A percentile compares a stretch with the other conserved stretches of the same genome.
Evolutionary conservation across 805 yeast genomes (phyloP).

Genomic region (Tetrapisispora pingtungensis): DNA sequence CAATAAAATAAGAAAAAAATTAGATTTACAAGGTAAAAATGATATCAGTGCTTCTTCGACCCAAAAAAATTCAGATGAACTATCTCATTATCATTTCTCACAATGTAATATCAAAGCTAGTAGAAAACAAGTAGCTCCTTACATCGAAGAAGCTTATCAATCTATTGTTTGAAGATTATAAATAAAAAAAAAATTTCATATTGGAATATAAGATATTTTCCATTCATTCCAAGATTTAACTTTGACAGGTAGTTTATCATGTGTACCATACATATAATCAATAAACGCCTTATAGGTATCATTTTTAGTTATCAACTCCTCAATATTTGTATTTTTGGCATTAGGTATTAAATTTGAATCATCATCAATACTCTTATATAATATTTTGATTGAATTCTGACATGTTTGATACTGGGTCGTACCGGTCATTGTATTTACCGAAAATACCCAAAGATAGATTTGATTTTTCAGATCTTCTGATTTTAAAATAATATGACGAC

Average conservation of each 20-base stretch:
- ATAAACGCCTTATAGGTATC: slow-evolving; percentile 12
- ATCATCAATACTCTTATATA: slow-evolving; percentile 6
- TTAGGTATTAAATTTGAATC: background rate
- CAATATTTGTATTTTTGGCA: slow-evolving; percentile 11
- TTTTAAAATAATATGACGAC: slow-evolving; percentile 15
- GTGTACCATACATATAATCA: slow-evolving; percentile 4
- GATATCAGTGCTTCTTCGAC: background rate
- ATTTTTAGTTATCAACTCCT: slow-evolving; percentile 9
- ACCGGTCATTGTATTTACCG: slow-evolving; percentile 15
- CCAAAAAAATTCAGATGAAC: background rate
- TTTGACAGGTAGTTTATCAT: slow-evolving; percentile 11
- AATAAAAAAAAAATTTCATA: background rate
- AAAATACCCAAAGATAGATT: slow-evolving; percentile 23
- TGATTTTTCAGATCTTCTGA: slow-evolving; percentile 1
- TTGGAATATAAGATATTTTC: slow-evolving; percentile 10
- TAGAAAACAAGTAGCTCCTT: slow-evolving; percentile 81
- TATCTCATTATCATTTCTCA: slow-evolving; percentile 18
- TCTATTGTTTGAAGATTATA: background rate
- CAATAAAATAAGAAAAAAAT: slow-evolving; percentile 9
- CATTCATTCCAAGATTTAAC: slow-evolving; percentile 11
- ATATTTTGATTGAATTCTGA: slow-evolving; percentile 18
- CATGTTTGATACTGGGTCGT: slow-evolving; percentile 5
- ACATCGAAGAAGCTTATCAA: slow-evolving; percentile 20
- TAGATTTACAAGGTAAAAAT: slow-evolving; percentile 7
- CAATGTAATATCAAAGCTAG: slow-evolving; percentile 57